Evolutionary conservation across 495 filamentous ascomycete species (phyloP).

Genomic region (Bombardia bombarda): DNA sequence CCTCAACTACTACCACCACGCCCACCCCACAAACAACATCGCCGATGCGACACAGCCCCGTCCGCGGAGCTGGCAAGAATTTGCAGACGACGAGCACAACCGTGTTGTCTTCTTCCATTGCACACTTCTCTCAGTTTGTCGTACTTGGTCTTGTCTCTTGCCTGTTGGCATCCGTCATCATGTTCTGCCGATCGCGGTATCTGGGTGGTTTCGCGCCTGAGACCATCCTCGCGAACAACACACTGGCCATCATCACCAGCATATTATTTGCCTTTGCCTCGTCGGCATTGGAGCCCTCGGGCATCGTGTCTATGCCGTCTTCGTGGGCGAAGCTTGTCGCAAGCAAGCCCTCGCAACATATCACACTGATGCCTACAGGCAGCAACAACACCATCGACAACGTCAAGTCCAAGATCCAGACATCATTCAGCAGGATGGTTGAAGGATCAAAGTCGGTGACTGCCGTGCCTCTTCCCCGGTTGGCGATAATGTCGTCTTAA

Average conservation of each 20-base stretch:
- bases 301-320: neutral
- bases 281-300: neutral
- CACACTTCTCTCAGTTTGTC: slow-evolving; percentile 18
- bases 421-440: too few relatives aligned
- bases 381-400: slow-evolving; percentile 11
- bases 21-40: too few relatives aligned
- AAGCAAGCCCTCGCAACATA: neutral
- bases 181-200: slow-evolving; percentile 5
- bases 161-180: slow-evolving; percentile 14
- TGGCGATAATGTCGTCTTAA: too few relatives aligned
- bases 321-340: slow-evolving; percentile 3
- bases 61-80: slow-evolving; percentile 6
- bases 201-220: slow-evolving; percentile 4
- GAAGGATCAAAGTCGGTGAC: too few relatives aligned
- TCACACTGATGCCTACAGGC: too few relatives aligned
- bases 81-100: too few relatives aligned
- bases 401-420: slow-evolving; percentile 20
- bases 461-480: too few relatives aligned
- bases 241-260: slow-evolving; percentile 13
- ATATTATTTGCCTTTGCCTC: slow-evolving; percentile 11
- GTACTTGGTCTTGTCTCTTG: slow-evolving; percentile 27
- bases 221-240: too few relatives aligned
- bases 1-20: too few relatives aligned
- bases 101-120: neutral
- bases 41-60: slow-evolving; percentile 13